Evolutionary conservation across 108 stramenopile species (phyloP).

Genomic region (Cyclotella cryptica): DNA sequence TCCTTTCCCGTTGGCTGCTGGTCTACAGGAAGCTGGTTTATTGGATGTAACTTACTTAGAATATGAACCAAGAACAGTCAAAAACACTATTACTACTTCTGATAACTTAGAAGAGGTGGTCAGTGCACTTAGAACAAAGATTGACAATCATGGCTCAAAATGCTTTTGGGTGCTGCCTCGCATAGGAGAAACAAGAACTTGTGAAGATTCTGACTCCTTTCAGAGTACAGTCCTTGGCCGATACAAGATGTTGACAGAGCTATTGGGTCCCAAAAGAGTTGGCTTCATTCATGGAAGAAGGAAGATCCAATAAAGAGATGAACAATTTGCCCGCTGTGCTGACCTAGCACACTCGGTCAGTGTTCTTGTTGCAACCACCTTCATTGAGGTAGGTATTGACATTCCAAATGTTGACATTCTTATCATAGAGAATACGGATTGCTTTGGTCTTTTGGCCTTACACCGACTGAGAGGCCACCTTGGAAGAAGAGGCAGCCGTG

Average conservation of each 20-base stretch:
- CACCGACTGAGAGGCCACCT: slow-evolving; percentile 70
- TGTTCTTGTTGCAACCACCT: slow-evolving; percentile 62
- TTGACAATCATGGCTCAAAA: slow-evolving; percentile 33
- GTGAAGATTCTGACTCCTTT: slow-evolving; percentile 4
- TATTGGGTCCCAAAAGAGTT: slow-evolving; percentile 28
- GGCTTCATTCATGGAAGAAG: slow-evolving; percentile 32
- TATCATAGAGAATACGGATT: slow-evolving; percentile 61
- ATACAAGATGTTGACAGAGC: slow-evolving; percentile 8
- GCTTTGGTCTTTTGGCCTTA: slow-evolving; percentile 62
- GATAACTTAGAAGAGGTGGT: slow-evolving; percentile 26
- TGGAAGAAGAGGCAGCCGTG: slow-evolving; percentile 52
- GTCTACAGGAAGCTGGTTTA: slow-evolving; percentile 19
- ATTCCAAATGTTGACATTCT: slow-evolving; percentile 63
- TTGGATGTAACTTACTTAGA: slow-evolving; percentile 35
- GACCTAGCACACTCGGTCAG: slow-evolving; percentile 4
- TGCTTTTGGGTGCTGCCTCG: slow-evolving; percentile 46
- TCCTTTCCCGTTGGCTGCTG: slow-evolving; percentile 69
- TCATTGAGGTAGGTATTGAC: slow-evolving; percentile 75
- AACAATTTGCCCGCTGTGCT: slow-evolving; percentile 26
- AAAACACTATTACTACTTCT: slow-evolving; percentile 26
- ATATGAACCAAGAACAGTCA: slow-evolving; percentile 12
- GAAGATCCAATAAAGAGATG: slow-evolving; percentile 22
- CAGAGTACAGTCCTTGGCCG: slow-evolving; percentile 10
- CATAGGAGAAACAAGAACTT: slow-evolving; percentile 14
- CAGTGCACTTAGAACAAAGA: slow-evolving; percentile 18